Evolutionary conservation across 257 asterid genomes (phyloP), one percentile per base, ranked within the genome.

Genomic region (Misopates orontium): DNA sequence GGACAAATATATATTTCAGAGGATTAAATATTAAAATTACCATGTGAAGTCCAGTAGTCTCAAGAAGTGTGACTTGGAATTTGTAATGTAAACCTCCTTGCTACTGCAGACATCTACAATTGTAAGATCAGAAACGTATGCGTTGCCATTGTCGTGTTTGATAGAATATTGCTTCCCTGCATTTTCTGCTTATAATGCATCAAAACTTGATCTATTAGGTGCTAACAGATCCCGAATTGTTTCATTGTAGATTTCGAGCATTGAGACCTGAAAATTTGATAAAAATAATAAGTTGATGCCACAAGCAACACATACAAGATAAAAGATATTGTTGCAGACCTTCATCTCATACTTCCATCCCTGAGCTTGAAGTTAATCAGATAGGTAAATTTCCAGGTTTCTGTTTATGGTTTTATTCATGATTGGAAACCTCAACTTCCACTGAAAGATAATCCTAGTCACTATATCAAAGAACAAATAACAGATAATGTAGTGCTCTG

Each of bases 341-440:
- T 94, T 93, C 98, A 95, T 95, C 22, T 91, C 98, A 72, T 95
- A 95, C 81, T 87, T 88, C 98, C 99, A 95, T 58, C 99, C 99
- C 64, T 95, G 96, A 25, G 85, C 80, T 77, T 88, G 93, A 68
- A 91, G 25, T 41, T 48, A 9, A 62, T 39, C 32, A 53, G 62
- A 22, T 16, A 51, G 17, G 44, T 39, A 19, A 66, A 50, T 31
- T 51, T 44, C 36, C 6, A n/a, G 18, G 16, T 18, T 23, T 47
- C 61, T 21, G 60, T 14, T 9, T 31, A 21, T 32, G 25, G 24
- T 61, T 64, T 56, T 47, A 15, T 9, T 32, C 15, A 15, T 28
- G 12, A 16, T 36, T 17, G 32, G 41, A 48, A 71, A 62, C 68
- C 64, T 31, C 39, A 32, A 70, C 67, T 67, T 63, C 15, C 48